Conservation (phyloP, 1,139 yeast genomes). For the Debaryomycetaceae sp. region DNA sequence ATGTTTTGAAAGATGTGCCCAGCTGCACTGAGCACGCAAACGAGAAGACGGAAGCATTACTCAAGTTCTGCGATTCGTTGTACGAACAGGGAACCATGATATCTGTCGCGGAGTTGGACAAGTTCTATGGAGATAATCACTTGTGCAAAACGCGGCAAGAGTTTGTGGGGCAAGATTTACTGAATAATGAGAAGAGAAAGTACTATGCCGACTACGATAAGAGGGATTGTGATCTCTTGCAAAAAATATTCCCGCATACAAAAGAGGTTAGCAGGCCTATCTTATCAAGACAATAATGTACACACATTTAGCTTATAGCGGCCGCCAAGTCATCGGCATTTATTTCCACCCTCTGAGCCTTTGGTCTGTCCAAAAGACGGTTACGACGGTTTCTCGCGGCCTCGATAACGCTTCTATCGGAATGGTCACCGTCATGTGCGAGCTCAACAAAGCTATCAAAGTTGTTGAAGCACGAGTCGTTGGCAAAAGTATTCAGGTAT, state of each 20-base stretch:
- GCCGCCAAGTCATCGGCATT: slow-evolving; percentile 27
- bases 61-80: slow-evolving; percentile 3
- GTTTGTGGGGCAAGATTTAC: no score
- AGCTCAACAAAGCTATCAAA: slow-evolving; percentile 7
- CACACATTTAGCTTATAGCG: slow-evolving; percentile 11
- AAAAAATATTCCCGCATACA: neutral
- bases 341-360: slow-evolving; percentile 20
- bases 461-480: slow-evolving; percentile 14
- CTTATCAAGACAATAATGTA: neutral
- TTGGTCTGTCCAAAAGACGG: slow-evolving; percentile 8
- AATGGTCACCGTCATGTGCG: slow-evolving; percentile 17
- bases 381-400: slow-evolving; percentile 14
- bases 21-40: slow-evolving; percentile 3
- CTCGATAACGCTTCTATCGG: slow-evolving; percentile 21
- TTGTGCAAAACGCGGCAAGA: neutral
- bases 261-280: no score
- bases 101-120: neutral
- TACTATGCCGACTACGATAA: neutral
- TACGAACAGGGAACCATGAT: neutral
- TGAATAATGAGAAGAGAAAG: no score
- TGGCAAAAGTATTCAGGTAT: slow-evolving; percentile 23
- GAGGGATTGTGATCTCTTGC: neutral
- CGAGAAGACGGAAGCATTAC: slow-evolving; percentile 3
- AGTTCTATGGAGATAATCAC: neutral
- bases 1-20: slow-evolving; percentile 11